Conservation (phyloP, 2,329 filamentous ascomycete genomes). For the Whalleya microplaca region DNA sequence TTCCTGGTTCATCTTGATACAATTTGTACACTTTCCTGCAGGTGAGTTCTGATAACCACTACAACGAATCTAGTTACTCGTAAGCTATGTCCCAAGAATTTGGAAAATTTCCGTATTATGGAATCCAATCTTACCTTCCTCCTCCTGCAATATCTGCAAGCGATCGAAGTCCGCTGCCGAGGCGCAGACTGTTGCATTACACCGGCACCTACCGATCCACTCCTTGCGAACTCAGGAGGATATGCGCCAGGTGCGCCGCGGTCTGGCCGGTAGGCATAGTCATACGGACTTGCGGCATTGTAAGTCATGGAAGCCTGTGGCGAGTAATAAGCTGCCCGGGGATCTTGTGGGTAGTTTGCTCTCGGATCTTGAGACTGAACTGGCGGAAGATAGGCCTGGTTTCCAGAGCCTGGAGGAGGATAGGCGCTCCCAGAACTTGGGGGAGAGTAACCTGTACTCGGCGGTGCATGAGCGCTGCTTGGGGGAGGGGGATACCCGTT, state of each 20-base stretch:
- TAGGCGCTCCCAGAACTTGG: slow-evolving; percentile 26
- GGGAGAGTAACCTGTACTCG: slow-evolving; percentile 32
- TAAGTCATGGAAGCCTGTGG: slow-evolving; percentile 25
- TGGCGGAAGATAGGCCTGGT: slow-evolving; percentile 31
- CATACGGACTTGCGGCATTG: slow-evolving; percentile 27
- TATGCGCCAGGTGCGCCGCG: slow-evolving; percentile 35
- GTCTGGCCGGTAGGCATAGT: slow-evolving; percentile 41
- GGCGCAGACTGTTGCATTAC: slow-evolving; percentile 56
- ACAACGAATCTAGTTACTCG: slow-evolving; percentile 56
- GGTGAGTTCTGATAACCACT: slow-evolving; percentile 63
- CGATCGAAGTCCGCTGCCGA: slow-evolving; percentile 62
- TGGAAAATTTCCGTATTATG: slow-evolving; percentile 11
- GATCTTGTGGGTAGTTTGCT: slow-evolving; percentile 43
- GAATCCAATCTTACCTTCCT: slow-evolving; percentile 52
- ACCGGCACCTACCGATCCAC: slow-evolving; percentile 40
- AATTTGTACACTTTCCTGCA: slow-evolving; percentile 64
- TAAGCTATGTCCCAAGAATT: slow-evolving; percentile 28
- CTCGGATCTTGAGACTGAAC: slow-evolving; percentile 39
- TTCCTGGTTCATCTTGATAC: slow-evolving; percentile 64
- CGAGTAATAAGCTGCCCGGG: slow-evolving; percentile 37
- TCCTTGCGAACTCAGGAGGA: slow-evolving; percentile 36
- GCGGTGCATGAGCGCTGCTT: slow-evolving; percentile 21
- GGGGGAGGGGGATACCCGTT: slow-evolving; percentile 51
- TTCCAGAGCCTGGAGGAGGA: slow-evolving; percentile 28
- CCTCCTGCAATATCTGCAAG: slow-evolving; percentile 64